Base-by-base conservation (phyloP, 495 filamentous ascomycete genomes). In the Talaromyces thailandensis region DNA sequence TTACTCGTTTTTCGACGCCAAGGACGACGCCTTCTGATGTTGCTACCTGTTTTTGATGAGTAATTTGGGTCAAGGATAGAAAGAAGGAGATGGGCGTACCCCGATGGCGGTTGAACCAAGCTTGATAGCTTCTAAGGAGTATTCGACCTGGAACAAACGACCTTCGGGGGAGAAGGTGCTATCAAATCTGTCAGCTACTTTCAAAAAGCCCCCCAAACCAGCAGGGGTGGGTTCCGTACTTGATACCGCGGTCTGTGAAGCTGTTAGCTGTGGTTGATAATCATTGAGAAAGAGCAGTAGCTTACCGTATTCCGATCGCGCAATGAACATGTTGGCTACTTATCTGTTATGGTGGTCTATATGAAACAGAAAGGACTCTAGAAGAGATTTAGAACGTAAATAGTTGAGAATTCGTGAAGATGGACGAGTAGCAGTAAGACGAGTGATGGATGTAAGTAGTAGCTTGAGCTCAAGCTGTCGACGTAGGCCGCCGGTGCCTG, bases 101-200 rank as follows among this genome's bases (percentile, higher is more conserved):
- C 94, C 94, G 80, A 98, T 98, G 68, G 94, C 94, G 64, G 94
- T 98, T 61, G 90, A 94, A 69, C 94, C 94, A 68, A 98, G 91
- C 79, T 98, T 98, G 85, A 98, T 98, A 75, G 94, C 94, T 85
- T 98, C 94, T 65, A 98, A 89, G 62, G 95, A 98, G 85, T 98
- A 98, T 88, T 98, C 94, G 79, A 98, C 94, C 83, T 98, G 94
- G 86, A 98, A 98, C 75, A 98, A 89, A 80, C 94, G 94, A 69
- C 94, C 94, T 84, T 98, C 94, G 56, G 94, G 94, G 67, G 94
- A 98, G 88, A 98, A 98, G 84, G 94, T 98, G 84, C 93, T 98
- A 73, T 58, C 29, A 60, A 43, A 40, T 35, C 21, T 6, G 29
- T 29, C 58, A 62, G 31, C 25, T 7, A n/a, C 6, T 23, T 16